Evolutionary conservation across 331 rosid genomes (phyloP).

Genomic region (Saraca asoca): DNA sequence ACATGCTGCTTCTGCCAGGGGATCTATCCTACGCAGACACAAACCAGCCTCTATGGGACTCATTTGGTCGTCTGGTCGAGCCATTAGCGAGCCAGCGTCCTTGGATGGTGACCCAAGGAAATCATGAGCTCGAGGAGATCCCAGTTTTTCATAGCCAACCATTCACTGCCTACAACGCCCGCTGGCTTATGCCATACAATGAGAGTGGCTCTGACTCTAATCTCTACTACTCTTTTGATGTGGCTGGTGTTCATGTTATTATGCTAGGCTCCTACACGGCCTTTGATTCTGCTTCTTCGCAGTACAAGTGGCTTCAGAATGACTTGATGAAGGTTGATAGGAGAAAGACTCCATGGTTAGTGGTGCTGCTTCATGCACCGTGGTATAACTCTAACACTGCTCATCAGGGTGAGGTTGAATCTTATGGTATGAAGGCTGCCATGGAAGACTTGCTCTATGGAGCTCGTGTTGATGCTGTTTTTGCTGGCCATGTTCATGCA

Average conservation of each 20-base stretch:
- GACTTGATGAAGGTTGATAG: constrained; percentile 60
- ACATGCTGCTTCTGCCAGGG: constrained; percentile 68
- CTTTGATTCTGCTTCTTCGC: constrained; percentile 50
- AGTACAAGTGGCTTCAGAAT: constrained; percentile 63
- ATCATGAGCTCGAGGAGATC: constrained; percentile 73
- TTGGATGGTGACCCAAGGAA: constrained; percentile 92
- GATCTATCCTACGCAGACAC: constrained; percentile 74
- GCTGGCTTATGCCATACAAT: constrained; percentile 83
- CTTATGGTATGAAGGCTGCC: constrained; percentile 54
- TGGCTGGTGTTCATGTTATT: constrained; percentile 71
- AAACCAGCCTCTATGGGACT: constrained; percentile 59
- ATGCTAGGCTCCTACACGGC: constrained; percentile 86
- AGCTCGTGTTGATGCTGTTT: constrained; percentile 74
- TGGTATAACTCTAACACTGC: constrained; percentile 83
- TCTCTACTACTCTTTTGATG: constrained; percentile 78
- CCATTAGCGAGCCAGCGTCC: constrained; percentile 80
- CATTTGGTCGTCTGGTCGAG: constrained; percentile 70
- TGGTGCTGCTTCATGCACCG: constrained; percentile 74
- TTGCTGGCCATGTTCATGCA: constrained; percentile 84
- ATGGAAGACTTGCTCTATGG: constrained; percentile 69
- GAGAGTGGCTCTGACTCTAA: constrained; percentile 73
- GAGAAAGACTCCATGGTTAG: constrained; percentile 62
- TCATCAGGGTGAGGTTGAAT: constrained; percentile 67
- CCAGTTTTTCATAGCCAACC: constrained; percentile 36
- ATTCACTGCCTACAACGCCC: constrained; percentile 77